Evolutionary conservation across 495 filamentous ascomycete genomes (phyloP).

Genomic region (Podospora bellae-mahoneyi): DNA sequence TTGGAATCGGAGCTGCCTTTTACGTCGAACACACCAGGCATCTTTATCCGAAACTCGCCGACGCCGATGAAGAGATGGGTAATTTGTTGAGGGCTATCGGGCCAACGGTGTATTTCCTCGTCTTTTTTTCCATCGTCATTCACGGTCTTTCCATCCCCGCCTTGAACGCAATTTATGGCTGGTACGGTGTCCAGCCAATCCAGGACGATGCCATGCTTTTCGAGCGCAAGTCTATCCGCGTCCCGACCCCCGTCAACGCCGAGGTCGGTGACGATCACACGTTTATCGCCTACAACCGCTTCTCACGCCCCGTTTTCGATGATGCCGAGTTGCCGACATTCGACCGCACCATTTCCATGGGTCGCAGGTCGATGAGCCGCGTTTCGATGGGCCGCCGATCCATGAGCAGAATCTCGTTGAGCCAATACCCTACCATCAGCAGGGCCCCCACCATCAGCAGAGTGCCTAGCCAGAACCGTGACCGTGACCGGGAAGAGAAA

Average conservation of each 20-base stretch:
- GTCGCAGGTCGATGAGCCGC: neutral
- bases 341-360: neutral
- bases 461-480: neutral
- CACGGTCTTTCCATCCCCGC: slow-evolving; percentile 57
- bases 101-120: slow-evolving; percentile 57
- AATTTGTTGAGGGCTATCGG: slow-evolving; percentile 47
- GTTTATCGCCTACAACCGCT: slow-evolving; percentile 55
- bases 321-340: slow-evolving; percentile 13
- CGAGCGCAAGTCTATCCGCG: slow-evolving; percentile 46
- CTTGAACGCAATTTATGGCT: slow-evolving; percentile 47
- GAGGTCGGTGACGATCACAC: slow-evolving; percentile 35
- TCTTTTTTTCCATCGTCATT: slow-evolving; percentile 55
- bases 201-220: slow-evolving; percentile 53
- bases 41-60: slow-evolving; percentile 49
- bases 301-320: slow-evolving; percentile 44
- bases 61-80: slow-evolving; percentile 52
- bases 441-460: neutral
- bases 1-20: slow-evolving; percentile 84
- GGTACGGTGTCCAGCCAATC: slow-evolving; percentile 44
- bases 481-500: neutral
- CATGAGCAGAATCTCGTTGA: neutral
- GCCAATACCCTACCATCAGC: neutral
- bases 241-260: slow-evolving; percentile 52
- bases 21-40: slow-evolving; percentile 65
- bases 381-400: neutral